These are phyloP conservation scores for Circinella minor DNA, from an alignment of 371 early-diverging fungal genomes.

Conservation along the genomic window DNA sequence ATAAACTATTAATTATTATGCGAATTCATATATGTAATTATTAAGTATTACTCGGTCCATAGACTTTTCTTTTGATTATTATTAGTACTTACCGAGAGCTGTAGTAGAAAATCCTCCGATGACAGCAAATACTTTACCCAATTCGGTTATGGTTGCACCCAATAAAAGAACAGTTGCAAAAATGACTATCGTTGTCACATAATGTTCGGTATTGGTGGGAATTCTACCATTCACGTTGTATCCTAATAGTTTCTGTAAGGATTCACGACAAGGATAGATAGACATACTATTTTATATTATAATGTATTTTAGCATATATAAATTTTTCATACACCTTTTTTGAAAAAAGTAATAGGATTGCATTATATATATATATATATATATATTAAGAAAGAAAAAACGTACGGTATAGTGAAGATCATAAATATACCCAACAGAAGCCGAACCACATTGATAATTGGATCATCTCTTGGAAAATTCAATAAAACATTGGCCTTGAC, in stretches of 20 bases:
- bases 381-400: slow-evolving; percentile 6
- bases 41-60: not conserved
- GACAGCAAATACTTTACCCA: slow-evolving; percentile 57
- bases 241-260: slow-evolving; percentile 50
- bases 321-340: not conserved
- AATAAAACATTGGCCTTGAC: slow-evolving; percentile 56
- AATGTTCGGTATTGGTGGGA: slow-evolving; percentile 45
- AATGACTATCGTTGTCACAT: slow-evolving; percentile 37
- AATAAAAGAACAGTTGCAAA: slow-evolving; percentile 43
- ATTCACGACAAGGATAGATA: slow-evolving; percentile 58
- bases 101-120: slow-evolving; percentile 64
- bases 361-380: not conserved
- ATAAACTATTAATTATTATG: too few relatives aligned
- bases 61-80: not conserved
- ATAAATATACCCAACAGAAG: slow-evolving; percentile 50
- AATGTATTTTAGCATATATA: too few relatives aligned
- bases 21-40: not conserved
- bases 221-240: slow-evolving; percentile 29
- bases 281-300: slow-evolving; percentile 24
- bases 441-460: slow-evolving; percentile 52
- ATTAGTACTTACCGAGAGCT: slow-evolving; percentile 29
- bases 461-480: slow-evolving; percentile 54
- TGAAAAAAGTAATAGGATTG: not conserved
- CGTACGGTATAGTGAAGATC: slow-evolving; percentile 53
- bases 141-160: slow-evolving; percentile 47